Evolutionary conservation across 2,329 filamentous ascomycete species (phyloP), one percentile per base, ranked within the genome.

Genomic region (Microdochium bolleyi): DNA sequence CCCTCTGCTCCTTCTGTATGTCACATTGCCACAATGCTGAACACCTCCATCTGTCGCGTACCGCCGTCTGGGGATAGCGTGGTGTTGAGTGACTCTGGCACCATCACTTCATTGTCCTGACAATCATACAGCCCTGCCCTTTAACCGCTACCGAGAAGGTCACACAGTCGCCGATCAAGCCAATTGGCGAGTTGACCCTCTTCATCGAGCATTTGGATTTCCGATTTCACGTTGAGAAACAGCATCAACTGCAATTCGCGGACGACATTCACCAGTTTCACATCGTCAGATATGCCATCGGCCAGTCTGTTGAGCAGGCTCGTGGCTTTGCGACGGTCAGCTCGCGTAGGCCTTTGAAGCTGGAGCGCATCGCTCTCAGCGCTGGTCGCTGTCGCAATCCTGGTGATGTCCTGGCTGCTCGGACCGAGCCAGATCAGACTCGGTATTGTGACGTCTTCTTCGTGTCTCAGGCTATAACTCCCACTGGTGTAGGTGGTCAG

Each of bases 401-500:
- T 9, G 48, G 16, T 7, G 13, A 27, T 16, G 24, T 49, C 48
- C 22, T 25, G 9, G n/a, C 25, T 30, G 24, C 66, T 75, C 50
- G 81, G 73, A 0, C 89, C 89, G 2, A 92, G 72, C 85, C 86
- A 89, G 48, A 69, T 67, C 0, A 91, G 68, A 0, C 66, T 65
- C 0, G 78, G 74, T 0, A 83, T 72, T 0, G 69, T 70, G 1
- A 76, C 64, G 32, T 73, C 66, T 2, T 72, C 70, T 62, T 89
- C 85, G 59, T 89, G 84, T 0, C 75, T 69, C 1, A 88, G 71
- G 8, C 74, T 73, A 14, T 70, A 72, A n/a, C 87, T 89, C 7
- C 87, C 87, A 55, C 84, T 72, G 56, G 84, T 86, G 70, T 92
- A 94, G 16, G 84, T 89, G 3, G 79, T 79, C 57, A 89, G 72